phyloP scores from a whole-genome alignment of 108 stramenopile species.

The Parietichytrium sp. region DNA sequence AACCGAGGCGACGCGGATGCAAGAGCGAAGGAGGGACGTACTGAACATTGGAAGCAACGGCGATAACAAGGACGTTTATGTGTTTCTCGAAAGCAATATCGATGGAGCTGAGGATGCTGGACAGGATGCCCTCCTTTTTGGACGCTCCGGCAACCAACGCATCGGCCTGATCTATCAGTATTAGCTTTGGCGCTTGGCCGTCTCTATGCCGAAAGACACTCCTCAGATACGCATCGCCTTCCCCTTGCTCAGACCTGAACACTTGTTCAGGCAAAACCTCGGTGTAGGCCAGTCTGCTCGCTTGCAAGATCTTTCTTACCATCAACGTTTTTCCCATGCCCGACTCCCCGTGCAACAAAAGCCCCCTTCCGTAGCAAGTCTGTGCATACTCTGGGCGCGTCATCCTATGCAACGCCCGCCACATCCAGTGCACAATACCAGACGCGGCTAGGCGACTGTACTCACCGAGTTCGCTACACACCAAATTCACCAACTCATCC shows the following conservation, averaged over 20 bases:
- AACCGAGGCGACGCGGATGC: background rate
- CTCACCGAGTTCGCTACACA: background rate
- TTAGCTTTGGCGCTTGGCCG: background rate
- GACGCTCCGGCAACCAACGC: too few relatives aligned
- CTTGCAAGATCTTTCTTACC: background rate
- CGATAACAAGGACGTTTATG: background rate
- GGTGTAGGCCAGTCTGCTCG: background rate
- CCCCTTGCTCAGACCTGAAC: background rate
- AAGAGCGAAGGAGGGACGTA: background rate
- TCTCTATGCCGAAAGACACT: background rate
- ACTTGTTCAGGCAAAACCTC: background rate
- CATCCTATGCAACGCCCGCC: background rate
- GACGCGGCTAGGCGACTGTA: background rate
- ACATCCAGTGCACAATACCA: background rate
- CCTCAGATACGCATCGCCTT: constrained; percentile 6
- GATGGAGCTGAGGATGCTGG: background rate
- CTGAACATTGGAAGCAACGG: background rate
- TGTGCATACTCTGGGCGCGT: background rate
- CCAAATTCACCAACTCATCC: background rate
- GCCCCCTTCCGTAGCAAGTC: background rate
- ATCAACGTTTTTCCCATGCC: constrained; percentile 6
- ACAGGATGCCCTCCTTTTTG: too few relatives aligned
- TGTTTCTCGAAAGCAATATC: background rate
- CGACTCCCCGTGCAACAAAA: background rate
- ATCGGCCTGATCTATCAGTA: background rate